Conservation (phyloP, 331 rosid genomes). For the Phaseolus coccineus region DNA sequence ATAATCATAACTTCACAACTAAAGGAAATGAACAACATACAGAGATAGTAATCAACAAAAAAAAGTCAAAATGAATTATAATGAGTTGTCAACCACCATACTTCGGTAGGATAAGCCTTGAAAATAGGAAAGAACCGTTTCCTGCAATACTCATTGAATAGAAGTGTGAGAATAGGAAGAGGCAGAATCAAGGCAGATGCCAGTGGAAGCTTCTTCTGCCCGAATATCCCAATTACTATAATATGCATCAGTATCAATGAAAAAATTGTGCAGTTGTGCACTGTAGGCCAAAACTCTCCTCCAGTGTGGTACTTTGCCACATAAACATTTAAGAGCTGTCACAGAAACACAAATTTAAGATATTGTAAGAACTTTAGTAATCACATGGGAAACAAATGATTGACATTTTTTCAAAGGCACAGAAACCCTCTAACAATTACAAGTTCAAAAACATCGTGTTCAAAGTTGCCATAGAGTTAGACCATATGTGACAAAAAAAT, state of each 20-base stretch:
- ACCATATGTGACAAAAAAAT: slow-evolving; percentile 1
- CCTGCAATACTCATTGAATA: slow-evolving; percentile 75
- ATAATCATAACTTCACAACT: slow-evolving; percentile 10
- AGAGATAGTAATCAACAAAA: slow-evolving; percentile 2
- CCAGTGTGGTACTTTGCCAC: slow-evolving; percentile 66
- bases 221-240: slow-evolving; percentile 82
- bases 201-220: slow-evolving; percentile 71
- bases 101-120: slow-evolving; percentile 70
- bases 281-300: slow-evolving; percentile 80
- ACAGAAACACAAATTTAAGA: slow-evolving; percentile 26
- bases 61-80: slow-evolving; percentile 10
- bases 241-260: slow-evolving; percentile 82
- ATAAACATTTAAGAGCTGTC: slow-evolving; percentile 80
- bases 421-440: too few relatives aligned
- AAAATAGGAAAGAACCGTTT: slow-evolving; percentile 78
- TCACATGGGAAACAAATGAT: slow-evolving; percentile 20
- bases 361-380: slow-evolving; percentile 24
- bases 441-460: neutral
- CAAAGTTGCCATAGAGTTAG: neutral
- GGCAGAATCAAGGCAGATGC: slow-evolving; percentile 69
- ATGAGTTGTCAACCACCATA: slow-evolving; percentile 41
- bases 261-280: slow-evolving; percentile 71
- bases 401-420: neutral
- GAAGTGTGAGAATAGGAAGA: slow-evolving; percentile 83
- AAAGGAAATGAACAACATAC: slow-evolving; percentile 12